These are phyloP conservation scores for Umbelopsis ramanniana DNA, from an alignment of 192 early-diverging fungal genomes.

Conservation along the genomic window DNA sequence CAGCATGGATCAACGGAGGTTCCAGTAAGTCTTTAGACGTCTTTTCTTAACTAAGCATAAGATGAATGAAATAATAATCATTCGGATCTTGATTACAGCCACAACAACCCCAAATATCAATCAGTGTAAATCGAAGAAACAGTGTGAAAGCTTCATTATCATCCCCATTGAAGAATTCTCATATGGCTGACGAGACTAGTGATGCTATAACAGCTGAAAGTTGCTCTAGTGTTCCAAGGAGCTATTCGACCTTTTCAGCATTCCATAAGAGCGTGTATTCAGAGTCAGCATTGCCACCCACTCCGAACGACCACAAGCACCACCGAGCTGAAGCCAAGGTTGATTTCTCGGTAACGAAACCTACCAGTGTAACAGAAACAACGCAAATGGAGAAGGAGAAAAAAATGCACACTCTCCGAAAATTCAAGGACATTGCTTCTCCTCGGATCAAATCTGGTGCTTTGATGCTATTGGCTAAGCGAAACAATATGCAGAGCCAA, in stretches of 20 bases:
- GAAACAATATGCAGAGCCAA: background rate
- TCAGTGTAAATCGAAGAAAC: background rate
- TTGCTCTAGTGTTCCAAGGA: background rate
- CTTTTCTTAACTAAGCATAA: too few species aligned
- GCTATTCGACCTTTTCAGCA: background rate
- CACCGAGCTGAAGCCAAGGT: background rate
- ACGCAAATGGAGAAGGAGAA: slow-evolving; percentile 1
- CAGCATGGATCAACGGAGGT: background rate
- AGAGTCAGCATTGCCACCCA: background rate
- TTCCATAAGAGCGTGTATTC: background rate
- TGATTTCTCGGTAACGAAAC: background rate
- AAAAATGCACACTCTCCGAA: slow-evolving; percentile 2
- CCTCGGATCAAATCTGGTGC: slow-evolving; percentile 10
- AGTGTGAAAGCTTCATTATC: background rate
- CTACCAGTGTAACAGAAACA: background rate
- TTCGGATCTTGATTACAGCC: background rate
- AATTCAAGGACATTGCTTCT: slow-evolving; percentile 12
- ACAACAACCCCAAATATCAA: background rate
- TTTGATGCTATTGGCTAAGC: background rate
- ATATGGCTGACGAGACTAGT: background rate
- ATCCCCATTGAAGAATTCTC: background rate
- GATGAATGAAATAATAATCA: background rate
- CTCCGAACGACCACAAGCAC: background rate
- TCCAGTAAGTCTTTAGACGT: background rate
- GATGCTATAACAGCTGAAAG: background rate